Evolutionary conservation across 1,284 basidiomycete genomes (phyloP).

Genomic region (Puccinia triticina): DNA sequence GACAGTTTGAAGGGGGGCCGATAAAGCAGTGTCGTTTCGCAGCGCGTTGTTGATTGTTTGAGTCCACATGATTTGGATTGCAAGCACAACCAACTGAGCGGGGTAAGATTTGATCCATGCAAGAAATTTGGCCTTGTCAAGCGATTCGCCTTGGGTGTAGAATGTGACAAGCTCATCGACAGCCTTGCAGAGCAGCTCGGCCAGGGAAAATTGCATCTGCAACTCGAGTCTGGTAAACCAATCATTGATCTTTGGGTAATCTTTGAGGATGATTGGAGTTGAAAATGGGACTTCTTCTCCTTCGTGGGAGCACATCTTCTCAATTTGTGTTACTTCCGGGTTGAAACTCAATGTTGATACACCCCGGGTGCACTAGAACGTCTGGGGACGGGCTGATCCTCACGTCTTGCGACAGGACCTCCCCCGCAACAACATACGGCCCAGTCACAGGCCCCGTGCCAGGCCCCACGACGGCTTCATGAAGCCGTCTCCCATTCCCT

Average conservation of each 20-base stretch:
- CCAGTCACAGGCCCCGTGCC: too few relatives aligned
- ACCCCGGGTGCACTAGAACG: too few relatives aligned
- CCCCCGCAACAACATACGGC: too few relatives aligned
- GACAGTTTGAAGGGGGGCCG: constrained; percentile 74
- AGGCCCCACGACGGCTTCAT: too few relatives aligned
- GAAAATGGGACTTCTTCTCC: constrained; percentile 89
- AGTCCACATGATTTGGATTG: constrained; percentile 93
- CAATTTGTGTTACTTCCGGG: constrained; percentile 71
- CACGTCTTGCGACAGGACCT: too few relatives aligned
- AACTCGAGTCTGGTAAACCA: constrained; percentile 92
- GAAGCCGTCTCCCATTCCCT: too few relatives aligned
- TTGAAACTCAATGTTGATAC: constrained; percentile 84
- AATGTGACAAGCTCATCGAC: constrained; percentile 78
- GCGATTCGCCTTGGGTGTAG: constrained; percentile 67
- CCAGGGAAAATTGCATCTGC: constrained; percentile 91
- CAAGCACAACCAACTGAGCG: constrained; percentile 91
- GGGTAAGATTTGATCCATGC: constrained; percentile 90
- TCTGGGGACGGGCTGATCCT: too few relatives aligned
- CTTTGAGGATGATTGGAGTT: constrained; percentile 80
- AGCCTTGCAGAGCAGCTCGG: constrained; percentile 74
- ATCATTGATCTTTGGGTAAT: constrained; percentile 96
- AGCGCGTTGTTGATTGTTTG: constrained; percentile 76
- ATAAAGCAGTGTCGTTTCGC: constrained; percentile 66
- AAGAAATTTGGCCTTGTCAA: constrained; percentile 74
- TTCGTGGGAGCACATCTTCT: constrained; percentile 88